Evolutionary conservation across 2,329 filamentous ascomycete genomes (phyloP), one percentile per base, ranked within the genome.

Genomic region (Fusarium verticillioides): DNA sequence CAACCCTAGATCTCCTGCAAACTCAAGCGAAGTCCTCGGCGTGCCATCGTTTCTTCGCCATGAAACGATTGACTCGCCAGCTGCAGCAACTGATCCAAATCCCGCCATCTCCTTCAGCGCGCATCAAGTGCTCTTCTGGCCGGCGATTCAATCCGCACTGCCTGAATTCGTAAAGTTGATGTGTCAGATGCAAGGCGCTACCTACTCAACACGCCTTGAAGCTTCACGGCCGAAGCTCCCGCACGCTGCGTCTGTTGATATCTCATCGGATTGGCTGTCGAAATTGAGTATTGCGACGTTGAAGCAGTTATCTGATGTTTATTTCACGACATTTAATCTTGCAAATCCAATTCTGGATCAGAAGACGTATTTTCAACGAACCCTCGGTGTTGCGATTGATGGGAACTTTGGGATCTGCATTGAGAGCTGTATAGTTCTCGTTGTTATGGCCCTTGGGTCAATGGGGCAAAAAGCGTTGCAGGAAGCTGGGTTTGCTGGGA

Each of bases 351-450:
- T 74, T 1, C 11, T 74, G 7, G 72, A 74, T 4, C 72, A 74
- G 2, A 74, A 74, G 60, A 74, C 69, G 1, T 74, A 74, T 34
- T 74, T 74, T 1, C 72, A 72, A 6, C 72, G 68, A 0, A 74
- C 72, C 0, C n/a, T 74, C 1, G 71, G 71, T 9, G 53, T 63
- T 9, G 72, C 72, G 0, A 74, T 74, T 1, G 72, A 74, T 12
- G 72, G 71, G 0, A 72, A 60, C 13, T 74, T 74, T 43, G 72
- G 68, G 0, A 50, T 74, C 1, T 74, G 72, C 0, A 66, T 74
- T 1, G 72, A 74, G 21, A 74, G 47, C 26, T 74, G 72, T 9
- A 74, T 74, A 0, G 72, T 74, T 0, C 53, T 74, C 2, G 60
- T 69, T 4, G 72, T 74, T 0, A 74, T 74, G 72, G 71, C 71